A percentile compares a stretch with the other conserved stretches of the same genome.
phyloP scores from a whole-genome alignment of 2,329 filamentous ascomycete species.

The Phyllosticta citrichinensis region DNA sequence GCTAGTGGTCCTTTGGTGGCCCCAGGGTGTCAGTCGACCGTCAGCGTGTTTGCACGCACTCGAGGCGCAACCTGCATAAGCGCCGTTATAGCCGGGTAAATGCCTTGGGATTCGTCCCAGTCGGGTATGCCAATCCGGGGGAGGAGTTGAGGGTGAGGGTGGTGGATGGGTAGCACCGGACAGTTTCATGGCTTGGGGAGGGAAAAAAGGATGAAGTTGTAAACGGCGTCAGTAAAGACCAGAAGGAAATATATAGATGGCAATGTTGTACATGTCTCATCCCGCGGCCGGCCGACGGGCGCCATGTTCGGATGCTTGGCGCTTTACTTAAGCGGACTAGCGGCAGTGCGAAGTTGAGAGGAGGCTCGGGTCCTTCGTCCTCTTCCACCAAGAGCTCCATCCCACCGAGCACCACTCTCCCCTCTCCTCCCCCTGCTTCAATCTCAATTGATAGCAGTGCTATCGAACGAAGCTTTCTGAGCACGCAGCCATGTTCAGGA shows the following conservation, averaged over 20 bases:
- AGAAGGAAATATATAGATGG: too few species aligned
- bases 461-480: slow-evolving; percentile 31
- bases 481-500: slow-evolving; percentile 78
- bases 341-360: background rate
- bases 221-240: too few species aligned
- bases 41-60: background rate
- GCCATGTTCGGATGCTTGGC: background rate
- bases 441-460: slow-evolving; percentile 35
- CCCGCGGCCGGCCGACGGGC: background rate
- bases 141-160: background rate
- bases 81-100: background rate
- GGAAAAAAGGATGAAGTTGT: background rate
- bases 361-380: background rate
- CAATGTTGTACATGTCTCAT: too few species aligned
- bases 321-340: background rate
- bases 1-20: background rate
- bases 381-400: slow-evolving; percentile 14
- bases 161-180: background rate
- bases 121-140: background rate
- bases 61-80: background rate
- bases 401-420: slow-evolving; percentile 27
- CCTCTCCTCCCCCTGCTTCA: slow-evolving; percentile 30
- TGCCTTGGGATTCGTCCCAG: background rate
- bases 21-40: background rate
- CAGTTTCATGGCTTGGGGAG: background rate